A percentile compares a stretch with the other conserved stretches of the same genome.
Conservation (phyloP, 2,329 filamentous ascomycete genomes). For the Hypoxylon sp. region DNA sequence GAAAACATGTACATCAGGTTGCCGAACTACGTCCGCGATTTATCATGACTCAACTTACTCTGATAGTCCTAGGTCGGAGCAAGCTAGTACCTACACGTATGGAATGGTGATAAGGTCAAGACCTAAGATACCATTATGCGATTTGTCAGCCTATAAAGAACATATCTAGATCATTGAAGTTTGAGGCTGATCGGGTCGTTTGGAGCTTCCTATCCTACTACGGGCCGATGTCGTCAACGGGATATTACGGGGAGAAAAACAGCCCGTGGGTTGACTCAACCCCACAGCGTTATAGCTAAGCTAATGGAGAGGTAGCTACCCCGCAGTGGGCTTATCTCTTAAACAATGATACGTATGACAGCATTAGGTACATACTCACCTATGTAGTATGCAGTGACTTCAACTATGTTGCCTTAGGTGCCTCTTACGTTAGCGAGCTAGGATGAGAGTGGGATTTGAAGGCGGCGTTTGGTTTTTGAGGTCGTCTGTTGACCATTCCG, state of each 20-base stretch:
- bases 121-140: not conserved
- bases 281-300: constrained; percentile 4
- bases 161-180: constrained; percentile 6
- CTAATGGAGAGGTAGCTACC: constrained; percentile 19
- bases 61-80: not conserved
- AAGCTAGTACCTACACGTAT: not conserved
- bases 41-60: not conserved
- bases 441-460: not conserved
- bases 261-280: constrained; percentile 1
- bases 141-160: not conserved
- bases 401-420: not conserved
- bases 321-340: constrained; percentile 31
- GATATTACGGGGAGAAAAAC: constrained; percentile 12
- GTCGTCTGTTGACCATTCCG: not conserved
- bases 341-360: constrained; percentile 9
- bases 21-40: constrained; percentile 2
- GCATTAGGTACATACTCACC: not conserved
- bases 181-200: constrained; percentile 8
- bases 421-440: not conserved
- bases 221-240: constrained; percentile 26
- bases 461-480: not conserved
- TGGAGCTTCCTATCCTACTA: not conserved
- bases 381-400: not conserved
- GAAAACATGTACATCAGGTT: not conserved
- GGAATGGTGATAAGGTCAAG: not conserved